These are phyloP conservation scores for Dactylellina parvicollis DNA, from an alignment of 2,329 filamentous ascomycete genomes.

Conservation along the genomic window DNA sequence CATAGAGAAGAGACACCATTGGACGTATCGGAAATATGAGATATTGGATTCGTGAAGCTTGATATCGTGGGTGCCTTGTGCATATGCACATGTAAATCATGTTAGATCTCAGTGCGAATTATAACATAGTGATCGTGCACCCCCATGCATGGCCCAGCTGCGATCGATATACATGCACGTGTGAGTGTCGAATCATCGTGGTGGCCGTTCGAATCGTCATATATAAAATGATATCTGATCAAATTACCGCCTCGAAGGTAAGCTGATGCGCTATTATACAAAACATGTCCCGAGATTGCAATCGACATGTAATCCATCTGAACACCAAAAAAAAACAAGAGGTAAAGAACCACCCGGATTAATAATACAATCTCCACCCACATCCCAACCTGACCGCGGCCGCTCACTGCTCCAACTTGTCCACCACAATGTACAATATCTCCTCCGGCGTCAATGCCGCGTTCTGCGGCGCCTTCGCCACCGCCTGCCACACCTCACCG, in stretches of 20 bases:
- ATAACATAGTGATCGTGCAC: no score
- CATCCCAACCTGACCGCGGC: background rate
- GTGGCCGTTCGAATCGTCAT: no score
- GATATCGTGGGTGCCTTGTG: no score
- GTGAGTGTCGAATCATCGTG: no score
- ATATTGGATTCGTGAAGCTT: background rate
- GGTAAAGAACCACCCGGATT: background rate
- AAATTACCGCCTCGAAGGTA: no score
- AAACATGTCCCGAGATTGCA: background rate
- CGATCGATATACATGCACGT: no score
- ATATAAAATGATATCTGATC: no score
- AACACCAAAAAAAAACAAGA: conserved; percentile 15
- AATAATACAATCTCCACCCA: background rate
- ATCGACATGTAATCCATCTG: conserved; percentile 3
- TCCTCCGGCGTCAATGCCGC: conserved; percentile 79
- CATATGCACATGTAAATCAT: no score
- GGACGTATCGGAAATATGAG: background rate
- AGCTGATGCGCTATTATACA: background rate
- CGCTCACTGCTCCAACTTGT: conserved; percentile 63
- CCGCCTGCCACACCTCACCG: conserved; percentile 87
- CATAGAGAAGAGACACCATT: background rate
- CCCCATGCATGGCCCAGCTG: no score
- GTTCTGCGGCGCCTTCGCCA: conserved; percentile 87
- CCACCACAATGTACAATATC: conserved; percentile 80
- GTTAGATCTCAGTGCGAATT: no score